Base-by-base conservation (phyloP, 1,284 basidiomycete species). In the Sutorius eximius region DNA sequence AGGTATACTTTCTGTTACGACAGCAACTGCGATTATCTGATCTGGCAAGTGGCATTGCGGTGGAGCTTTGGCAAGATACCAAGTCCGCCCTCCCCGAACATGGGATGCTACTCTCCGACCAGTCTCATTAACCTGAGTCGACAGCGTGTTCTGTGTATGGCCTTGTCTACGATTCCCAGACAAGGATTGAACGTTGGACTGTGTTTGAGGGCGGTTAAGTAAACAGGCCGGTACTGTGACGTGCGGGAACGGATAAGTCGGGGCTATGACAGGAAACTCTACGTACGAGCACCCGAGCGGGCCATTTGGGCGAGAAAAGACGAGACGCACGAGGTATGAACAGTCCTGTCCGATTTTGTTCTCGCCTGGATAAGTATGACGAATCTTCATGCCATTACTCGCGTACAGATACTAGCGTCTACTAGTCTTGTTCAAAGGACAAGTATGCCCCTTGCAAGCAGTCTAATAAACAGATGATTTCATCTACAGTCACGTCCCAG, bases 381-480 rank as follows among this genome's bases (percentile, higher is more conserved):
- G 22, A 24, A 57, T 60, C 36, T 34, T 51, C 45, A 56, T 56
- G 42, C 20, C 38, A 37, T 58, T 51, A 32, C 29, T 51, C 51
- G 45, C 41, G 36, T 45, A 55, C 49, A 47, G 36, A n/a, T 37
- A 37, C 34, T 58, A 55, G n/a, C 22, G 22, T 2, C 22, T 2
- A 3, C 5, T 24, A 24, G 5, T 20, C 33, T 29, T 11, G 12
- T 37, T 41, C 38, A 24, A 24, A 57, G 49, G 22, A 45, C 20
- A 33, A 8, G 18, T 64, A 69, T 49, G 40, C 45, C 47, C 30
- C 3, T 44, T 51, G 44, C 27, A 41, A 51, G 41, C 49, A 43
- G 8, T 27, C 24, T 54, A 57, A 60, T 60, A 33, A 43, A 56
- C 5, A 52, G 24, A 52, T 51, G 29, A n/a, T 45, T 20, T 32